A percentile compares a stretch with the other conserved stretches of the same genome.
phyloP scores from a whole-genome alignment of 1,139 yeast species.

The Kodamaea sp. region DNA sequence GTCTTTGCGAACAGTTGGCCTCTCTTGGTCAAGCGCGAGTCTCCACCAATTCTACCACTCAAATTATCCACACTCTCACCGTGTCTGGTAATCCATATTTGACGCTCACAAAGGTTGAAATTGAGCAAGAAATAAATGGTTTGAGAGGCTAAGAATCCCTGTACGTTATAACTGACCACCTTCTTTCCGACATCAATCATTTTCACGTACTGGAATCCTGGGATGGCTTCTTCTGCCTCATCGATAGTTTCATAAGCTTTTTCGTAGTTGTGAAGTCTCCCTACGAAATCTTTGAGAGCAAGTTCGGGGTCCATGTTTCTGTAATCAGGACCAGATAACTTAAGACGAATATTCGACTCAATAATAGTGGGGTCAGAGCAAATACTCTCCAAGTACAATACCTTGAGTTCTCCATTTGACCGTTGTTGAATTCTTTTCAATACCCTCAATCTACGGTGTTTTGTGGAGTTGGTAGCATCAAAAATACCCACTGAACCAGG shows the following conservation, averaged over 20 bases:
- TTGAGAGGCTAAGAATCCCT: conserved; percentile 92
- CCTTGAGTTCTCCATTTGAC: conserved; percentile 73
- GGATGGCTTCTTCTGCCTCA: conserved; percentile 57
- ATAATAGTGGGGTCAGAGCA: conserved; percentile 79
- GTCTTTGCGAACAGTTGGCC: conserved; percentile 77
- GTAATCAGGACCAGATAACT: conserved; percentile 93
- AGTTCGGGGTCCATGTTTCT: conserved; percentile 77
- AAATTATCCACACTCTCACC: conserved; percentile 90
- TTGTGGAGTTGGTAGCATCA: conserved; percentile 94
- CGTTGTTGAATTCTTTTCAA: conserved; percentile 69
- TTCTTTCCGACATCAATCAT: conserved; percentile 96
- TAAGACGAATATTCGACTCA: conserved; percentile 79
- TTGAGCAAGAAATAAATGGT: conserved; percentile 87
- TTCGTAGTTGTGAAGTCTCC: conserved; percentile 80
- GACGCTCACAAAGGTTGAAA: conserved; percentile 87
- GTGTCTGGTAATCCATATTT: conserved; percentile 93
- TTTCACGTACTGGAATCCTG: conserved; percentile 80
- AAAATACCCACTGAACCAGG: conserved; percentile 92
- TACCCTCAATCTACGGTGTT: conserved; percentile 67
- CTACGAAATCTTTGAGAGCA: conserved; percentile 81
- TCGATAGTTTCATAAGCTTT: conserved; percentile 89
- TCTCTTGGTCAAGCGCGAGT: conserved; percentile 75
- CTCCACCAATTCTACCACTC: conserved; percentile 89
- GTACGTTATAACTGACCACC: conserved; percentile 86
- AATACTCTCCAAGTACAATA: conserved; percentile 80